Conservation (phyloP, 106 monocot genomes). For the Dactylorhiza incarnata region DNA sequence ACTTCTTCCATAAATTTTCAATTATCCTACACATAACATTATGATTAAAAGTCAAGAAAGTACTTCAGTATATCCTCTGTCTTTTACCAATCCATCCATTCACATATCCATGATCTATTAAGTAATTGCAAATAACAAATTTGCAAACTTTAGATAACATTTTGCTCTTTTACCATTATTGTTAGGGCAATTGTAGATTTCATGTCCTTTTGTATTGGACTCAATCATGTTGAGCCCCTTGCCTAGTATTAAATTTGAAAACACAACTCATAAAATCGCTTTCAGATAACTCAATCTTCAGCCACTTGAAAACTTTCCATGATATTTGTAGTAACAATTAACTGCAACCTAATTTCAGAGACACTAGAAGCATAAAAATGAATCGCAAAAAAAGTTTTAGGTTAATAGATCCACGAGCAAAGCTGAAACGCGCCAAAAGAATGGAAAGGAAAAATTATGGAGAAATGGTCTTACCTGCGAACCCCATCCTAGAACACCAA, state of each 20-base stretch:
- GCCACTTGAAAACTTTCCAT: not conserved
- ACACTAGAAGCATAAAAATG: not conserved
- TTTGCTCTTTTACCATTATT: not conserved
- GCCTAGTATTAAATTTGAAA: not conserved
- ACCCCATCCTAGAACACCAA: conserved; percentile 88
- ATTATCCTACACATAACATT: not conserved
- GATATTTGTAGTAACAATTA: not conserved
- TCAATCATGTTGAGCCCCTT: not conserved
- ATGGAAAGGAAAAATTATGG: not conserved
- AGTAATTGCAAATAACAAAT: not conserved
- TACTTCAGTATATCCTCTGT: not conserved
- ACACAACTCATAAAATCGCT: not conserved
- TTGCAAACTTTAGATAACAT: not conserved
- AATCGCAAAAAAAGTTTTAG: not conserved
- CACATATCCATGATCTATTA: not conserved
- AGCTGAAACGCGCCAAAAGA: not conserved
- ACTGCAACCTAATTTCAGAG: not conserved
- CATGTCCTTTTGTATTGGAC: not conserved
- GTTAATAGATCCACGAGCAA: not conserved
- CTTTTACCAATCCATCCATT: not conserved
- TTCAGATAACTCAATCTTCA: not conserved
- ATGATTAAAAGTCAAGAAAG: not conserved
- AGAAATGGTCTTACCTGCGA: conserved; percentile 53
- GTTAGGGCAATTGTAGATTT: not conserved
- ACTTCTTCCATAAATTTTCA: not conserved